phyloP scores from a whole-genome alignment of 495 filamentous ascomycete species.

The Penicillium desertorum region DNA sequence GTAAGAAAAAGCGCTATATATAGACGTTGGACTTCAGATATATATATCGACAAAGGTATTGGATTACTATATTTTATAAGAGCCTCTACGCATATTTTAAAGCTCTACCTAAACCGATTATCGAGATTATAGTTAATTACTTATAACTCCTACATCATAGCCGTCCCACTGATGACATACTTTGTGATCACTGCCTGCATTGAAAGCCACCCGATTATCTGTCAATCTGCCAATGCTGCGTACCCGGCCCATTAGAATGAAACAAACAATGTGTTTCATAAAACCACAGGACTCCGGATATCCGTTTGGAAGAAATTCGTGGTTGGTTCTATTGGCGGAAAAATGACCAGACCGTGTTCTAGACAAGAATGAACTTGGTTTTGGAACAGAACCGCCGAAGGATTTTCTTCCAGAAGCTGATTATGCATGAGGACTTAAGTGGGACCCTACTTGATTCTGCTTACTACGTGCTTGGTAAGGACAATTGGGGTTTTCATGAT shows the following conservation, averaged over 20 bases:
- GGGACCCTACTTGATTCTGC: neutral
- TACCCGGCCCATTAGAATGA: neutral
- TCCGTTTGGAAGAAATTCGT: neutral
- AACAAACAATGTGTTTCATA: neutral
- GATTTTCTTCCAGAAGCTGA: neutral
- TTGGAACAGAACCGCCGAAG: neutral
- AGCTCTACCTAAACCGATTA: neutral
- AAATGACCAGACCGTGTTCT: neutral
- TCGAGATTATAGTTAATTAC: too few species aligned
- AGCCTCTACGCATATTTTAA: neutral
- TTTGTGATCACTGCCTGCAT: too few species aligned
- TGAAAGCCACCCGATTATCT: neutral
- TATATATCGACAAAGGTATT: neutral
- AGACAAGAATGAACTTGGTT: neutral
- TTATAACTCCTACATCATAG: too few species aligned
- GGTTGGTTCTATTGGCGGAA: neutral
- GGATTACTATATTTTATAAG: neutral
- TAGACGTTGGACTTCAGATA: neutral
- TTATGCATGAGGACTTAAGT: constrained; percentile 1
- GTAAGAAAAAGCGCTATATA: neutral
- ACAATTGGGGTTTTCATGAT: neutral
- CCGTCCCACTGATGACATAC: too few species aligned
- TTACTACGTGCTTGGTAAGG: constrained; percentile 7
- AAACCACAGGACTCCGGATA: too few species aligned
- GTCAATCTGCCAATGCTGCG: neutral